Conservation (phyloP, 2,329 filamentous ascomycete genomes). For the Penicillium glabrum region DNA sequence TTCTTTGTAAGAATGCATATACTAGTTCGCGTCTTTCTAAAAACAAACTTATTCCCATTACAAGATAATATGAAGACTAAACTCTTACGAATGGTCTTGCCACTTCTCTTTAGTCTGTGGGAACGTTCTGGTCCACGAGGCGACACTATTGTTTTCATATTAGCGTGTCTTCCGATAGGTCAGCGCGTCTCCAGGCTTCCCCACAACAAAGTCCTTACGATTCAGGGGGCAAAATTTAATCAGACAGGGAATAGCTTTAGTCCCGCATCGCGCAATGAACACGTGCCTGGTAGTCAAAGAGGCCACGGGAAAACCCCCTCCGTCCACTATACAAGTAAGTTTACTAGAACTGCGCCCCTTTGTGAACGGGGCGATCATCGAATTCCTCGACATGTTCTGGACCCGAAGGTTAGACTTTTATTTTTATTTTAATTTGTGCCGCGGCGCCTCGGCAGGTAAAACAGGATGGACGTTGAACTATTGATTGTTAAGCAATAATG, state of each 20-base stretch:
- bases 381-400: slow-evolving; percentile 9
- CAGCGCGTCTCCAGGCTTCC: background rate
- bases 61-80: background rate
- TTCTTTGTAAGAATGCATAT: background rate
- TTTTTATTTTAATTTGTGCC: background rate
- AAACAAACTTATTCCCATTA: background rate
- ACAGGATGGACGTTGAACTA: slow-evolving; percentile 13
- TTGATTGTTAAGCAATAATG: slow-evolving; percentile 9
- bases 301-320: background rate
- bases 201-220: background rate
- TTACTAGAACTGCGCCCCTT: background rate
- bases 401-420: background rate
- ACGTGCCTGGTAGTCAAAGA: slow-evolving; percentile 15
- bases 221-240: background rate
- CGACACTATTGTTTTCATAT: background rate
- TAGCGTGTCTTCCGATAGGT: slow-evolving; percentile 4
- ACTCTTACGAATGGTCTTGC: background rate
- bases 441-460: slow-evolving; percentile 4
- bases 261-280: slow-evolving; percentile 21
- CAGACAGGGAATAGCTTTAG: slow-evolving; percentile 5
- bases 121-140: background rate
- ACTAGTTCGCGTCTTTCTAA: background rate
- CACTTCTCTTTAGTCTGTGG: background rate
- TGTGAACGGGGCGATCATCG: slow-evolving; percentile 5
- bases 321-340: background rate